Conservation (phyloP, 257 asterid species). For the Linderniella brevidens region DNA sequence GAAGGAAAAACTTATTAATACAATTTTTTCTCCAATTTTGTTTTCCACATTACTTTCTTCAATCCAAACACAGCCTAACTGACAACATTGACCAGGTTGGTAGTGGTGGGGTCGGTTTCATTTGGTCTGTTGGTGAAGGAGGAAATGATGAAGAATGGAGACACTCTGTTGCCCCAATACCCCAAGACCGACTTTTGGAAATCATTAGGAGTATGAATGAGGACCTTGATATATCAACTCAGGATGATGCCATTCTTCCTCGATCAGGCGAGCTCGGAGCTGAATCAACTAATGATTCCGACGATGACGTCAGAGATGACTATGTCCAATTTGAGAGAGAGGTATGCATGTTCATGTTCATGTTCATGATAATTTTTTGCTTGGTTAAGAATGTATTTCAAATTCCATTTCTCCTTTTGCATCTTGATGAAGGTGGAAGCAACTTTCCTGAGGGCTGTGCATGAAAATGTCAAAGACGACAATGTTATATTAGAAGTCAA, state of each 20-base stretch:
- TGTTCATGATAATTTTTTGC: constrained; percentile 8
- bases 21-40: no score
- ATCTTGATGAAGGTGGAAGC: constrained; percentile 63
- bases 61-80: no score
- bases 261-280: constrained; percentile 64
- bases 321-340: constrained; percentile 55
- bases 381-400: constrained; percentile 7
- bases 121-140: constrained; percentile 72
- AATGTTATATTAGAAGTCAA: constrained; percentile 77
- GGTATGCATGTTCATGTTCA: constrained; percentile 37
- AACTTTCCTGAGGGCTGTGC: constrained; percentile 73
- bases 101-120: constrained; percentile 72
- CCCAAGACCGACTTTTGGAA: constrained; percentile 50
- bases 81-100: constrained; percentile 42
- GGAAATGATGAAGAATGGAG: constrained; percentile 85
- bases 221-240: constrained; percentile 38
- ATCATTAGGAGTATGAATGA: constrained; percentile 22
- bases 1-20: no score
- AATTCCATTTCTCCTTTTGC: constrained; percentile 3
- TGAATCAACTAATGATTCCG: constrained; percentile 45
- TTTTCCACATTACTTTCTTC: no score
- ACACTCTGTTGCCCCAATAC: constrained; percentile 89
- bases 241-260: constrained; percentile 39
- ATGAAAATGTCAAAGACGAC: constrained; percentile 59
- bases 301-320: constrained; percentile 57